Percentiles rank a stretch among this genome's conserved stretches.
phyloP scores from a whole-genome alignment of 768 basidiomycete genomes.

The Boletales sp. region DNA sequence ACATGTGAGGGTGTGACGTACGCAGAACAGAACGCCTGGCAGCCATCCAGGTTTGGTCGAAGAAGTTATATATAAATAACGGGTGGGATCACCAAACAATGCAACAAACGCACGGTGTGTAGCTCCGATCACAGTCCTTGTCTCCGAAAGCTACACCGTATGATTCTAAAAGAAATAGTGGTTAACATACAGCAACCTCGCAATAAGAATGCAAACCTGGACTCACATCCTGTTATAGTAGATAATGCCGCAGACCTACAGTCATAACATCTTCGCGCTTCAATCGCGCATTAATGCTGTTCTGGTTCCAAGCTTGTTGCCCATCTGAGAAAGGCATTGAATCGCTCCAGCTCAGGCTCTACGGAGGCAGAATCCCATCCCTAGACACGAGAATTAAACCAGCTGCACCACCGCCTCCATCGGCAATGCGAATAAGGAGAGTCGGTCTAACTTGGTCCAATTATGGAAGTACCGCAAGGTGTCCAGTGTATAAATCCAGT shows the following conservation, averaged over 20 bases:
- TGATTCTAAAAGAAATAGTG: background rate
- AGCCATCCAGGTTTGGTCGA: constrained; percentile 6
- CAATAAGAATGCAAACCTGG: constrained; percentile 10
- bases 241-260: constrained; percentile 1
- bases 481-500: no score
- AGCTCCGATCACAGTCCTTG: constrained; percentile 16
- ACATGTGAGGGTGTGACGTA: background rate
- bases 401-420: constrained; percentile 13
- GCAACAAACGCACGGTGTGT: constrained; percentile 10
- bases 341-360: background rate
- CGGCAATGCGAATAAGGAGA: no score
- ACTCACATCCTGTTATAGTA: constrained; percentile 11
- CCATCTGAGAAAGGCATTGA: constrained; percentile 2
- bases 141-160: constrained; percentile 1
- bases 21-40: constrained; percentile 1
- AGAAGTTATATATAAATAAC: constrained; percentile 8
- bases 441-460: no score
- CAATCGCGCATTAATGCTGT: constrained; percentile 18
- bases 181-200: background rate
- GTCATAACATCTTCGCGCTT: constrained; percentile 11
- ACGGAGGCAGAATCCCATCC: background rate
- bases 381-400: constrained; percentile 16
- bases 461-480: no score
- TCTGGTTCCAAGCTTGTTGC: constrained; percentile 9
- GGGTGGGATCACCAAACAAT: background rate